These are phyloP conservation scores for Cardamine chenopodiifolia DNA, from an alignment of 345 rosid species.

Conservation along the genomic window DNA sequence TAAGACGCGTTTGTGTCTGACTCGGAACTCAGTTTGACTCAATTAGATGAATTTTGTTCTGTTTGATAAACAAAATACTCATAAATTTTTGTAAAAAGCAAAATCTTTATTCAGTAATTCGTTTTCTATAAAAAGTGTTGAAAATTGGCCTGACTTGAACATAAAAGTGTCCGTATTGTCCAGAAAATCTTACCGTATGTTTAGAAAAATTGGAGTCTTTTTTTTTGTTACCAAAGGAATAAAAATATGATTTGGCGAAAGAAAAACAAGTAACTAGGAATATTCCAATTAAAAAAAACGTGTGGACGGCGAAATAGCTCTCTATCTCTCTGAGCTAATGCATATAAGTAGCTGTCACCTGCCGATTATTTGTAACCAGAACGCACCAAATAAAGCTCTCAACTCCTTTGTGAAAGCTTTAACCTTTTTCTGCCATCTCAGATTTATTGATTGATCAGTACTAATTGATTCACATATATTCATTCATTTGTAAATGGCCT, in stretches of 20 bases:
- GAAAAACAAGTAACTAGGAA: not conserved
- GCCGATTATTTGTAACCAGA: not conserved
- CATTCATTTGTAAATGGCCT: conserved; percentile 55
- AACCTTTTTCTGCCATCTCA: too few species aligned
- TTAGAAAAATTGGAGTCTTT: not conserved
- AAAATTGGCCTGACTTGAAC: conserved; percentile 14
- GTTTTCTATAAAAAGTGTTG: not conserved
- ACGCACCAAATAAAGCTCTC: not conserved
- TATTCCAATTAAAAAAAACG: conserved; percentile 56
- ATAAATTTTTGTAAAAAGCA: not conserved
- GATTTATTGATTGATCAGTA: not conserved
- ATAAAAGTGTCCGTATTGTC: conserved; percentile 9
- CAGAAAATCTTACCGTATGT: conserved; percentile 10
- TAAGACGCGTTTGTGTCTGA: conserved; percentile 39
- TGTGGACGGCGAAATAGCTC: conserved; percentile 63
- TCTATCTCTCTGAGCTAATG: not conserved
- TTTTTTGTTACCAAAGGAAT: not conserved
- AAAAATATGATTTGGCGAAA: conserved; percentile 16
- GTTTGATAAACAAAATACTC: not conserved
- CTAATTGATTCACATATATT: not conserved
- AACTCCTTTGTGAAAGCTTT: too few species aligned
- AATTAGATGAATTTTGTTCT: not conserved
- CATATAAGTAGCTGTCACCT: not conserved
- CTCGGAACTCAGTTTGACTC: conserved; percentile 42
- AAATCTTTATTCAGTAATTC: not conserved